phyloP scores from a whole-genome alignment of 2,329 filamentous ascomycete species.

The Escovopsis weberi region DNA sequence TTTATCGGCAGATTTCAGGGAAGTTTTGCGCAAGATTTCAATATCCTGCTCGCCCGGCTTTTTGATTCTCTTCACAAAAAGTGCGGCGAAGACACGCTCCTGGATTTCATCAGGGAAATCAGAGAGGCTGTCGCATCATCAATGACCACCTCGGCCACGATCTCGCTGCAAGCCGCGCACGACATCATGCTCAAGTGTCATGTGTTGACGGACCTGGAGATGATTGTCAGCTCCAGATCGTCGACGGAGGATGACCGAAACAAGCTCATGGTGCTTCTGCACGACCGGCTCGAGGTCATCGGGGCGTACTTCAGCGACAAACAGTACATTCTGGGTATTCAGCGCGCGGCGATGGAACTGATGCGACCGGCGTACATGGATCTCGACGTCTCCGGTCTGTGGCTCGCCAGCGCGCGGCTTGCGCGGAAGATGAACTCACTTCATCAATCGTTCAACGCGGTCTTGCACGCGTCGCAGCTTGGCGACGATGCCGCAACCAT shows the following conservation, averaged over 20 bases:
- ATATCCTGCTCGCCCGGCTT: constrained; percentile 55
- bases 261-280: constrained; percentile 29
- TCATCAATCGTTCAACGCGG: constrained; percentile 84
- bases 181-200: constrained; percentile 77
- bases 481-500: constrained; percentile 81
- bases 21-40: constrained; percentile 49
- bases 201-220: constrained; percentile 73
- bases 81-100: constrained; percentile 36
- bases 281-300: constrained; percentile 71
- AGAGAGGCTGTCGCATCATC: constrained; percentile 57
- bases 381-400: constrained; percentile 65
- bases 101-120: constrained; percentile 43
- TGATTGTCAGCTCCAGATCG: constrained; percentile 42
- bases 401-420: constrained; percentile 73
- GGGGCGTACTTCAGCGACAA: constrained; percentile 87
- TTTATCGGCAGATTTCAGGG: constrained; percentile 45
- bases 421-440: constrained; percentile 74
- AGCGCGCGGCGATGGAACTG: constrained; percentile 76
- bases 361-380: constrained; percentile 52
- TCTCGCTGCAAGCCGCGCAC: constrained; percentile 72
- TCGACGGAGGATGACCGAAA: constrained; percentile 26
- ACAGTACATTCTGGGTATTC: constrained; percentile 77
- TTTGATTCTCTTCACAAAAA: constrained; percentile 45
- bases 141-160: constrained; percentile 62
- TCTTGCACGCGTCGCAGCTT: constrained; percentile 73